Conservation (phyloP, 2,329 filamentous ascomycete genomes). For the Kalmusia sp. region DNA sequence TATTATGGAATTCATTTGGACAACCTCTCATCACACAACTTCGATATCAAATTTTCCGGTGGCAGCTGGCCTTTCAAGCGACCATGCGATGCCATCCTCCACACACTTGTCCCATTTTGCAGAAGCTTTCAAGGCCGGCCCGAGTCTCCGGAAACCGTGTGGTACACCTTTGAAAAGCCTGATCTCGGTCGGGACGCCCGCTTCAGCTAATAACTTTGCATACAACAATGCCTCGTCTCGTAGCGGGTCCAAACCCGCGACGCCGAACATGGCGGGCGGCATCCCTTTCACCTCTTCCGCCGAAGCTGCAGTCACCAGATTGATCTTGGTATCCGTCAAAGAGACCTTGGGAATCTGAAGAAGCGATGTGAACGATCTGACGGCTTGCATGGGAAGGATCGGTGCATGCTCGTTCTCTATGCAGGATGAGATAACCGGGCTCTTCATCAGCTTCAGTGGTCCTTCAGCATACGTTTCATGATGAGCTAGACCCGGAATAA, state of each 20-base stretch:
- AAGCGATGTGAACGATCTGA: constrained; percentile 41
- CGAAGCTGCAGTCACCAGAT: constrained; percentile 38
- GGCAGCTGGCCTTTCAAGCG: constrained; percentile 42
- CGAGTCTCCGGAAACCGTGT: constrained; percentile 60
- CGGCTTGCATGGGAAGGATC: constrained; percentile 49
- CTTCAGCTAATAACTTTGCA: constrained; percentile 50
- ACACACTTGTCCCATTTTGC: constrained; percentile 54
- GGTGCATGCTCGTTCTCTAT: constrained; percentile 56
- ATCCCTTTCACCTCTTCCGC: constrained; percentile 49
- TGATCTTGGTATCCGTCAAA: constrained; percentile 40
- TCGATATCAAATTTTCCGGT: constrained; percentile 45
- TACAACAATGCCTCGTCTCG: constrained; percentile 59
- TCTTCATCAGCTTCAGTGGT: constrained; percentile 46
- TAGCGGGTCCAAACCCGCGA: constrained; percentile 59
- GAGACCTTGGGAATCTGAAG: constrained; percentile 31
- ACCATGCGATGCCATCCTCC: constrained; percentile 54
- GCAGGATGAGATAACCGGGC: constrained; percentile 50
- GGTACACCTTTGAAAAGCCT: constrained; percentile 61
- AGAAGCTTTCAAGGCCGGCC: constrained; percentile 48
- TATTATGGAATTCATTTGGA: not conserved
- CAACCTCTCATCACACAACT: constrained; percentile 12
- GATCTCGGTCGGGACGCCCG: constrained; percentile 58
- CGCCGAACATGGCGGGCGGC: constrained; percentile 56
- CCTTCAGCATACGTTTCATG: constrained; percentile 45
- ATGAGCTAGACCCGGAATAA: constrained; percentile 48